Percentiles rank a stretch among this genome's conserved stretches.
These are phyloP conservation scores for Sarcodon sp. DNA, from an alignment of 768 basidiomycete genomes.

Conservation along the genomic window DNA sequence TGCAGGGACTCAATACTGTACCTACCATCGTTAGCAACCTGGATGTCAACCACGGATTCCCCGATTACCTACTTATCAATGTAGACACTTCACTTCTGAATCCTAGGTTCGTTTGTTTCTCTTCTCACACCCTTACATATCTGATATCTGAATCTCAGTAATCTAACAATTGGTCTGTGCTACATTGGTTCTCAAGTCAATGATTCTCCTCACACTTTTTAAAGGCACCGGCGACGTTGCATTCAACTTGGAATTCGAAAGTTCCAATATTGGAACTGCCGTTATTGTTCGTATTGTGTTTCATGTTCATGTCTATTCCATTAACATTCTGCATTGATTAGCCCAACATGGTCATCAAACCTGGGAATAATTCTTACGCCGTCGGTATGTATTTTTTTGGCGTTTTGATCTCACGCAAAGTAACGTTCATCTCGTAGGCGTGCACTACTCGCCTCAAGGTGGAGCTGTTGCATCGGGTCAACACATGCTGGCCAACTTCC, in stretches of 20 bases:
- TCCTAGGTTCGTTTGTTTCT: constrained; percentile 24
- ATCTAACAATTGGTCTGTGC: constrained; percentile 21
- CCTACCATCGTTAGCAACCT: constrained; percentile 44
- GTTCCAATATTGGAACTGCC: constrained; percentile 42
- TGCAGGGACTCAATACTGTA: constrained; percentile 49
- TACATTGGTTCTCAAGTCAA: constrained; percentile 8
- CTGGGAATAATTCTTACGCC: constrained; percentile 42
- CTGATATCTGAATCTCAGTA: constrained; percentile 15
- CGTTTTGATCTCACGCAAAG: neutral
- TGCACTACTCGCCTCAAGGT: constrained; percentile 49
- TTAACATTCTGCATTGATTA: constrained; percentile 9
- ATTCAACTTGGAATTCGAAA: constrained; percentile 46
- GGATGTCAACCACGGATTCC: constrained; percentile 57
- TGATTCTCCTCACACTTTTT: too few relatives aligned
- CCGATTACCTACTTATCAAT: constrained; percentile 56
- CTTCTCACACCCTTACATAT: constrained; percentile 6
- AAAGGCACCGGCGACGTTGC: constrained; percentile 47
- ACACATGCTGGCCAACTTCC: constrained; percentile 47
- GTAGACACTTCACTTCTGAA: constrained; percentile 49
- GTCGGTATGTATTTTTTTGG: constrained; percentile 26
- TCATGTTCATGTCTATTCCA: neutral
- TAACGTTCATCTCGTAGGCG: constrained; percentile 22
- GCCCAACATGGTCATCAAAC: constrained; percentile 43
- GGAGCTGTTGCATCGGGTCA: constrained; percentile 39
- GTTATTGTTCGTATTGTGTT: constrained; percentile 28